Conservation (phyloP, 1,284 basidiomycete genomes). For the Trametes hirsuta region DNA sequence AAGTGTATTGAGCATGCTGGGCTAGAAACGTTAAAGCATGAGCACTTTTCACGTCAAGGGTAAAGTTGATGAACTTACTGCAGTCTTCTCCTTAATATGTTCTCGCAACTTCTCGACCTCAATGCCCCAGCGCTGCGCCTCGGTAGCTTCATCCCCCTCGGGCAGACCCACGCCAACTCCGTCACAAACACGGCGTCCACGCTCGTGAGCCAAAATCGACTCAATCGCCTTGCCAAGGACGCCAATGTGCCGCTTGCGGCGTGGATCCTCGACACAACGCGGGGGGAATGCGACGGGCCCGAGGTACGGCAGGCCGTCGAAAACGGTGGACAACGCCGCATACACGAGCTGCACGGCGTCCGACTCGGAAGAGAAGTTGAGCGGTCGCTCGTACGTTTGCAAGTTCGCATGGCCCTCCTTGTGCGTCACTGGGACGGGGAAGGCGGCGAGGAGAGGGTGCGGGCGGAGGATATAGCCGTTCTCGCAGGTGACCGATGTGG, state of each 20-base stretch:
- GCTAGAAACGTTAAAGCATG: constrained; percentile 39
- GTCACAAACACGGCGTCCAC: constrained; percentile 73
- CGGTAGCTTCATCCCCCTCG: constrained; percentile 39
- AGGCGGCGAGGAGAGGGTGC: constrained; percentile 60
- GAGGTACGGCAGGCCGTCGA: constrained; percentile 79
- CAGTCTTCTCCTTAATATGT: constrained; percentile 55
- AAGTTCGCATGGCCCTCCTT: constrained; percentile 18
- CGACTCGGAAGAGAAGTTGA: constrained; percentile 38
- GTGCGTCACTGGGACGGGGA: constrained; percentile 40
- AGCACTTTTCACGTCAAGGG: constrained; percentile 3
- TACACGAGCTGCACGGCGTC: constrained; percentile 36
- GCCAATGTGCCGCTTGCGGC: constrained; percentile 78
- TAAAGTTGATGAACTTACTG: constrained; percentile 45
- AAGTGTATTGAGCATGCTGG: constrained; percentile 55
- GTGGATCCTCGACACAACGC: constrained; percentile 82
- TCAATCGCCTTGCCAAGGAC: constrained; percentile 78
- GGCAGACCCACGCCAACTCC: constrained; percentile 50
- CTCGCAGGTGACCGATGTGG: constrained; percentile 69
- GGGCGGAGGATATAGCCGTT: constrained; percentile 74
- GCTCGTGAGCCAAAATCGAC: constrained; percentile 64
- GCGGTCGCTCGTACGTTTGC: constrained; percentile 27
- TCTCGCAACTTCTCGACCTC: constrained; percentile 59
- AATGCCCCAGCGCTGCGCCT: constrained; percentile 78
- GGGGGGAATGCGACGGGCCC: constrained; percentile 83
- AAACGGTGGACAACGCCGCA: constrained; percentile 20